Evolutionary conservation across 129 eudicot species (phyloP).

Genomic region (Glebionis coronaria): DNA sequence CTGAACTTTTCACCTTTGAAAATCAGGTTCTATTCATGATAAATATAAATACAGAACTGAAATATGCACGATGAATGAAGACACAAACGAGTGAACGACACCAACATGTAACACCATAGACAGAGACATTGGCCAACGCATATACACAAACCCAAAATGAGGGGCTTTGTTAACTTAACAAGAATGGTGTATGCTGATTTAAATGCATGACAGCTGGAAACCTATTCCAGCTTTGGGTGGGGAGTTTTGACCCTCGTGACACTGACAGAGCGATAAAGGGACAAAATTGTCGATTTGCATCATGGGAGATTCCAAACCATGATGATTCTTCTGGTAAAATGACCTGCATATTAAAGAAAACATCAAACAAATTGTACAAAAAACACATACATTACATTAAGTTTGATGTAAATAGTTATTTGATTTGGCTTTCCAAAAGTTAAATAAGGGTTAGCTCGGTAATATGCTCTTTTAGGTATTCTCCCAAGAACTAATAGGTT

Average conservation of each 20-base stretch:
- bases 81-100: slow-evolving; percentile 31
- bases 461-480: too few species aligned
- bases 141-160: slow-evolving; percentile 38
- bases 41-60: slow-evolving; percentile 19
- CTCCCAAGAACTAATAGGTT: too few species aligned
- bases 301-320: slow-evolving; percentile 45
- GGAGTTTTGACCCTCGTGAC: slow-evolving; percentile 34
- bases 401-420: neutral
- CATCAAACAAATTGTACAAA: neutral
- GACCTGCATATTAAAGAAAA: slow-evolving; percentile 55
- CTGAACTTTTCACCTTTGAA: slow-evolving; percentile 45
- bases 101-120: slow-evolving; percentile 27
- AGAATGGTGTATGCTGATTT: slow-evolving; percentile 33
- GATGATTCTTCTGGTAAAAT: slow-evolving; percentile 75
- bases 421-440: neutral
- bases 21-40: slow-evolving; percentile 34
- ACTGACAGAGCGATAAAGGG: slow-evolving; percentile 39
- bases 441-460: neutral
- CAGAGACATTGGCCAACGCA: slow-evolving; percentile 28
- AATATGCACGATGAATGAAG: slow-evolving; percentile 15
- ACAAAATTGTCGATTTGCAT: slow-evolving; percentile 47
- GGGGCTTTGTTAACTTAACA: slow-evolving; percentile 36
- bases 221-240: slow-evolving; percentile 55
- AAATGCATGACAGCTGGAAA: slow-evolving; percentile 45
- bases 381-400: neutral